These are phyloP conservation scores for Trichoderma hamatum DNA, from an alignment of 2,329 filamentous ascomycete species.

Conservation along the genomic window DNA sequence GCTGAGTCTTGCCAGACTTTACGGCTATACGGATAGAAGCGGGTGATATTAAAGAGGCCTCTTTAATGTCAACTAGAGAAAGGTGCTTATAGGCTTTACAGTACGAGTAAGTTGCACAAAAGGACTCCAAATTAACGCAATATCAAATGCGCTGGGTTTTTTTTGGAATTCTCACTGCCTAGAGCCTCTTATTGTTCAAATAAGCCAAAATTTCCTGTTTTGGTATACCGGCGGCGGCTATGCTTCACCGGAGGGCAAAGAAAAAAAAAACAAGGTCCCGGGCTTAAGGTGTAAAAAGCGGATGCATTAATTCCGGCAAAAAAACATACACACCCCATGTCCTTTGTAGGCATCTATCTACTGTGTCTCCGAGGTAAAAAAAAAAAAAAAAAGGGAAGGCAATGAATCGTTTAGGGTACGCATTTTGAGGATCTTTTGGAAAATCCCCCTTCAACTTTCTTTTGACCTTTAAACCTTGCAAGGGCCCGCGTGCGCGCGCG, in stretches of 20 bases:
- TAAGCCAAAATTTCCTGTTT: slow-evolving; percentile 8
- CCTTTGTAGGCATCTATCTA: background rate
- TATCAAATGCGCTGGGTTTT: background rate
- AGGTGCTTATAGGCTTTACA: background rate
- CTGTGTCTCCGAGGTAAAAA: background rate
- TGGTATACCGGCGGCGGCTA: background rate
- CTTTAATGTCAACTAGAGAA: background rate
- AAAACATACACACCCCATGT: background rate
- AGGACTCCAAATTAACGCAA: background rate
- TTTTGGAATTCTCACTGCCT: background rate
- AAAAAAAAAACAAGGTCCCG: slow-evolving; percentile 10
- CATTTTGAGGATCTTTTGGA: background rate
- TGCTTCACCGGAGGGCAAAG: background rate
- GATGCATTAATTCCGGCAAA: background rate
- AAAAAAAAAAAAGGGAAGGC: background rate
- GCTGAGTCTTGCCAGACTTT: no score
- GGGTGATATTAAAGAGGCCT: background rate
- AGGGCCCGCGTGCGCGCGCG: background rate
- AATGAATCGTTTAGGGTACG: no score
- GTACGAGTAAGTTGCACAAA: background rate
- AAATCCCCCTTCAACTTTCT: background rate
- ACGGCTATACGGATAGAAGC: background rate
- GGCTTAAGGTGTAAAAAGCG: background rate
- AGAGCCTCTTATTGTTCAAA: background rate
- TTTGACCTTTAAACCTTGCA: slow-evolving; percentile 8